Evolutionary conservation across 169 alveolate genomes (phyloP), one percentile per base, ranked within the genome.

Genomic region (Plasmodium sp.): DNA sequence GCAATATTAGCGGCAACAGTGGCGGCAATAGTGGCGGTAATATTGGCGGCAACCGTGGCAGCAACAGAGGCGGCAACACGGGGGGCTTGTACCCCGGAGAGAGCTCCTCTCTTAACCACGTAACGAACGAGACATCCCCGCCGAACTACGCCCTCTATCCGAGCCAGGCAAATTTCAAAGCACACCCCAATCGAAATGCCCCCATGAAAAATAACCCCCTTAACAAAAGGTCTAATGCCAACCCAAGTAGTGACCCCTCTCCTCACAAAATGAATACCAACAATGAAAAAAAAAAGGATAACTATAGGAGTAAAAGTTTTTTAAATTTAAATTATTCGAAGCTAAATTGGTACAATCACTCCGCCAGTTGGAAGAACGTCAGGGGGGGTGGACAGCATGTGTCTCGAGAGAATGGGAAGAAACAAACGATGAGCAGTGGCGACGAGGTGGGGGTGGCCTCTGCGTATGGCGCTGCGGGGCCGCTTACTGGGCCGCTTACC

Each of bases 141-240:
- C 77, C 39, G 2, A 67, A 67, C 6, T 67, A 67, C 39, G 0
- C 77, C 39, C 41, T 67, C 43, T 67, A 67, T n/a, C 4, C 77
- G n/a, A 67, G 39, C 27, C 33, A 67, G 77, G 41, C 43, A 71
- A 31, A 58, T 62, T 18, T 18, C 51, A 36, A 58, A 34, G 1
- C 71, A n/a, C 45, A 83, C 27, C 34, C 45, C 22, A 58, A 34
- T 83, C 67, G 41, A 58, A 58, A 83, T 56, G 41, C 31, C 27
- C 51, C 45, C 45, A 48, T 51, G 22, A 62, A n/a, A n/a, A 58
- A 83, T 54, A 83, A 36, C 58, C 36, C 92, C 2, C 18, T 83
- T 62, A 83, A 83, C 45, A 83, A 83, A n/a, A 18, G 81, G 73
- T 33, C 92, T 2, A 83, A 83, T 83, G 45, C 27, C 14, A 56